Conservation (phyloP, 2,329 filamentous ascomycete genomes). For the Bimuria novae-zelandiae region DNA sequence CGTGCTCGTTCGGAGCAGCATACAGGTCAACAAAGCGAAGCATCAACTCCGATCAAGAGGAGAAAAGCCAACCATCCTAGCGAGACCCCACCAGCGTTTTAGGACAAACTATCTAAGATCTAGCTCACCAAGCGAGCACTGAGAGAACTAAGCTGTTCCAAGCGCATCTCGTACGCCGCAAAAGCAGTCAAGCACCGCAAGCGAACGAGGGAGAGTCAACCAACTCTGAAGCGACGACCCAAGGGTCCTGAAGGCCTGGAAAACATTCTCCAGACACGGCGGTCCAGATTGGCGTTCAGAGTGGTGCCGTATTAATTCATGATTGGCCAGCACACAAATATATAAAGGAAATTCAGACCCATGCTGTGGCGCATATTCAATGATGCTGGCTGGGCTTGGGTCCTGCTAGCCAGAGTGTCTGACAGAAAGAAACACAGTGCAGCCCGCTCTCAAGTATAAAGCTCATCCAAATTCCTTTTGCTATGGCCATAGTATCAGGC, state of each 20-base stretch:
- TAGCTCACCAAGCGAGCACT: slow-evolving; percentile 22
- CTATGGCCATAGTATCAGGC: too few species aligned
- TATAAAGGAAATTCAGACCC: too few species aligned
- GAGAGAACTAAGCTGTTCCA: slow-evolving; percentile 19
- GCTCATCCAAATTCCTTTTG: too few species aligned
- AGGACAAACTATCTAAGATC: slow-evolving; percentile 23
- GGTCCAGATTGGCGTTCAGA: not conserved
- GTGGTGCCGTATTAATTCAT: too few species aligned
- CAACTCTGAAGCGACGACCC: not conserved
- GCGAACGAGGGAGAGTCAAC: not conserved
- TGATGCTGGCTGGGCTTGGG: too few species aligned
- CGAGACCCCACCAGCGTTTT: slow-evolving; percentile 14
- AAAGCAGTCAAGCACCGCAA: not conserved
- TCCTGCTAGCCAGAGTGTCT: too few species aligned
- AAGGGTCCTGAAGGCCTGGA: not conserved
- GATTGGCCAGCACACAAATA: too few species aligned
- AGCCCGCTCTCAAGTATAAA: too few species aligned
- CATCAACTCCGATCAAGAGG: slow-evolving; percentile 7
- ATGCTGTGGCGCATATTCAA: too few species aligned
- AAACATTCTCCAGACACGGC: not conserved
- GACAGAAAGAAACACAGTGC: too few species aligned
- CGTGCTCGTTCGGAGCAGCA: slow-evolving; percentile 7
- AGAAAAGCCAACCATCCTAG: slow-evolving; percentile 3
- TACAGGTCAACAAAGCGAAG: slow-evolving; percentile 2
- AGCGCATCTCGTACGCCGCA: not conserved